Conservation (phyloP, 331 rosid genomes). For the Dryas integrifolia region DNA sequence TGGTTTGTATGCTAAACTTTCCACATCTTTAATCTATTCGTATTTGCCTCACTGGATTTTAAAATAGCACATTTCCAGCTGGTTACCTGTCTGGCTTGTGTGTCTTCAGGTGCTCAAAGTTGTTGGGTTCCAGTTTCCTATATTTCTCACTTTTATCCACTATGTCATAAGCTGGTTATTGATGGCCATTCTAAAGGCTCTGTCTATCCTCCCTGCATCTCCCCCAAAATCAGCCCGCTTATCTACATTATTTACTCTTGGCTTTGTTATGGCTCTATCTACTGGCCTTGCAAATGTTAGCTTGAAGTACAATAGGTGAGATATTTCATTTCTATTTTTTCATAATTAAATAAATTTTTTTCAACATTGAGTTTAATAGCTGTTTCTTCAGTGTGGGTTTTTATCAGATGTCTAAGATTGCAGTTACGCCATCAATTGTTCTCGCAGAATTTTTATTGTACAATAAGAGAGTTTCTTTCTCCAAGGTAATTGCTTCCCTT, state of each 20-base stretch:
- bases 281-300: slow-evolving; percentile 96
- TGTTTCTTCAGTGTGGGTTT: slow-evolving; percentile 82
- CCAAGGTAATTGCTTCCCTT: slow-evolving; percentile 49
- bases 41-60: slow-evolving; percentile 11
- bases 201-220: slow-evolving; percentile 81
- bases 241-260: slow-evolving; percentile 73
- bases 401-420: slow-evolving; percentile 98
- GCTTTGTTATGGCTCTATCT: slow-evolving; percentile 89
- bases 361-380: slow-evolving; percentile 37
- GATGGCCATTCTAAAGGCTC: slow-evolving; percentile 78
- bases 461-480: slow-evolving; percentile 68
- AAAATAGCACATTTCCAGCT: slow-evolving; percentile 22
- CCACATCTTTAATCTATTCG: slow-evolving; percentile 10
- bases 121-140: slow-evolving; percentile 77
- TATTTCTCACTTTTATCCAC: slow-evolving; percentile 83
- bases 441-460: slow-evolving; percentile 74
- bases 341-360: not conserved
- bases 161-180: slow-evolving; percentile 86
- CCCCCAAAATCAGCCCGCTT: slow-evolving; percentile 63
- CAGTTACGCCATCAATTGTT: slow-evolving; percentile 93
- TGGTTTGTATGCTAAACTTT: slow-evolving; percentile 56
- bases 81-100: slow-evolving; percentile 22
- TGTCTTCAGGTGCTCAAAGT: slow-evolving; percentile 82
- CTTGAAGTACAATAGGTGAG: slow-evolving; percentile 92
- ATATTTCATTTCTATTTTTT: slow-evolving; percentile 12